A percentile compares a stretch with the other conserved stretches of the same genome.
Conservation (phyloP, 495 filamentous ascomycete species). For the Aspergillus taichungensis region DNA sequence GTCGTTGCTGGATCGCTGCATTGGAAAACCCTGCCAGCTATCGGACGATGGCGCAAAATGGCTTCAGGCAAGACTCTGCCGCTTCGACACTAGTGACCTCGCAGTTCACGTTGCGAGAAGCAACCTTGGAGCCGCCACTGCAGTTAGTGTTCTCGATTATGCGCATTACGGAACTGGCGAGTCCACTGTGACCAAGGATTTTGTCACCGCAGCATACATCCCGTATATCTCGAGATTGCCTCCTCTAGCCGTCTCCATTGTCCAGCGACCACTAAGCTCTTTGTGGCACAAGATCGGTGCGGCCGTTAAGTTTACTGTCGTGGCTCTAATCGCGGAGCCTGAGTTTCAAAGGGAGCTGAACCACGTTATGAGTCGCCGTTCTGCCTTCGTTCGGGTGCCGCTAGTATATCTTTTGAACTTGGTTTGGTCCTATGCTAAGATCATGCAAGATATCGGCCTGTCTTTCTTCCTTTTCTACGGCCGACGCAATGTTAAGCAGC, state of each 20-base stretch:
- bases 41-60: constrained; percentile 20
- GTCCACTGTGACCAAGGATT: constrained; percentile 17
- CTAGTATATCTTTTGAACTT: constrained; percentile 31
- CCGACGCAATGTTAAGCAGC: constrained; percentile 32
- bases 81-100: constrained; percentile 27
- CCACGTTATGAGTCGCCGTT: constrained; percentile 31
- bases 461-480: constrained; percentile 43
- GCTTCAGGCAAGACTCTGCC: constrained; percentile 29
- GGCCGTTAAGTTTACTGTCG: constrained; percentile 43
- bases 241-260: constrained; percentile 15
- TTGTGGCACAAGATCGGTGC: constrained; percentile 33
- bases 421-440: constrained; percentile 42
- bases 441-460: constrained; percentile 29
- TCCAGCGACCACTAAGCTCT: constrained; percentile 22
- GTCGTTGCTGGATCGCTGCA: constrained; percentile 28
- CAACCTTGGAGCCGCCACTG: constrained; percentile 33
- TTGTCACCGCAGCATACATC: constrained; percentile 24
- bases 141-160: constrained; percentile 31
- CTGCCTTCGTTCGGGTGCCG: constrained; percentile 30
- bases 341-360: constrained; percentile 52
- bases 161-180: constrained; percentile 29
- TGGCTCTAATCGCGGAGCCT: constrained; percentile 46
- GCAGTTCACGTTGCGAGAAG: constrained; percentile 31
- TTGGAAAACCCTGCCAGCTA: constrained; percentile 22
- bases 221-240: constrained; percentile 22